Evolutionary conservation across 441 rosid genomes (phyloP), one percentile per base, ranked within the genome.

Genomic region (Macaranga tanarius): DNA sequence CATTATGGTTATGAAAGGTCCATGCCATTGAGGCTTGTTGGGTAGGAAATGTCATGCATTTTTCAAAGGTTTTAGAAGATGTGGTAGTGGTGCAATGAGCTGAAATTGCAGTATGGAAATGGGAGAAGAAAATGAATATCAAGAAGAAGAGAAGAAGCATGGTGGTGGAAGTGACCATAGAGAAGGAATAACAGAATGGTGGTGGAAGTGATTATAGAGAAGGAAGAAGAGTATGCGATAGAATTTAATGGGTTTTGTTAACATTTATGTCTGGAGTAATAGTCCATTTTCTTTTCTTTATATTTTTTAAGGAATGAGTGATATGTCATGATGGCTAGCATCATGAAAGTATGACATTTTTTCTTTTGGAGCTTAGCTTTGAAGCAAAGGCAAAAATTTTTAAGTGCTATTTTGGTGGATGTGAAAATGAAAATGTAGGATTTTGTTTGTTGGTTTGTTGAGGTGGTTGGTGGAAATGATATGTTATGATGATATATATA

Each of bases 1-100:
- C 81, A 72, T 95, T 91, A 76, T 79, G 90, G 61, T 91, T 79
- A 73, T 92, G 92, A 77, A 88, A 95, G 20, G 97, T 90, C 97
- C 97, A 92, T 0, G 97, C 97, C 15, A 95, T 73, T 1, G 99
- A 92, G 28, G 97, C 96, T 84, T 92, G 97, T 67, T 95, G 99
- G 23, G 99, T 89, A 0, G 96, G 95, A 10, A 95, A 89, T 22
- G 89, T 70, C 68, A 86, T 84, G 74, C 99, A 95, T 75, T 90
- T 95, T 71, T 89, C 82, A 67, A 85, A 95, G 11, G 82, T 80
- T 76, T 85, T 89, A 2, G 87, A 72, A 40, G 91, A 70, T 0
- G 97, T 82, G 5, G 73, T 40, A 69, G 94, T 85, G 48, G 87
- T 81, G 79, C 97, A 95, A n/a, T 81, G 93, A 2, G 89, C 79